Evolutionary conservation across 140 eudicot genomes (phyloP).

Genomic region (Bidens hawaiensis): DNA sequence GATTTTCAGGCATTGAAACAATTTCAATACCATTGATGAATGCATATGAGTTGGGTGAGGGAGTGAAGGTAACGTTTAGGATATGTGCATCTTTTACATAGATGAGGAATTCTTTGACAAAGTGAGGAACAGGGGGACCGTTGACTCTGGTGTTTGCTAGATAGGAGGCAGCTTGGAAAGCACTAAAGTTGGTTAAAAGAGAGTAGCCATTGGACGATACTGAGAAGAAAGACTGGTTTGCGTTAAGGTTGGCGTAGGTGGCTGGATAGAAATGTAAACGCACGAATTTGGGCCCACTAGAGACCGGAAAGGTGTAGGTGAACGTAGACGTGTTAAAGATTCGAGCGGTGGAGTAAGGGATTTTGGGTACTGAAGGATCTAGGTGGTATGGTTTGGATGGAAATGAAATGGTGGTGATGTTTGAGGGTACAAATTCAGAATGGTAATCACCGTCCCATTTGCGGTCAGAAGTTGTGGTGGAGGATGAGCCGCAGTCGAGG

Average conservation of each 20-base stretch:
- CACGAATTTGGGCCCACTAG: slow-evolving; percentile 37
- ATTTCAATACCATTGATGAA: slow-evolving; percentile 38
- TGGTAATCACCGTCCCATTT: slow-evolving; percentile 33
- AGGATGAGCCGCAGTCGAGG: slow-evolving; percentile 42
- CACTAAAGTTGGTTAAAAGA: slow-evolving; percentile 55
- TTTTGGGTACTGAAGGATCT: slow-evolving; percentile 50
- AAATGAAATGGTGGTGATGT: slow-evolving; percentile 16
- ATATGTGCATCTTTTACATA: slow-evolving; percentile 12
- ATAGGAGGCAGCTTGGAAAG: slow-evolving; percentile 37
- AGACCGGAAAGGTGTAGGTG: slow-evolving; percentile 41
- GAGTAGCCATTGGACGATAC: slow-evolving; percentile 37
- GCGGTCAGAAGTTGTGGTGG: neutral
- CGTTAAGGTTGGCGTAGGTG: slow-evolving; percentile 21
- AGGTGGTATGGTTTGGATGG: slow-evolving; percentile 29
- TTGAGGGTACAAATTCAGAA: slow-evolving; percentile 7
- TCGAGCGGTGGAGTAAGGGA: slow-evolving; percentile 52
- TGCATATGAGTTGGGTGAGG: slow-evolving; percentile 39
- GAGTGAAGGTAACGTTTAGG: slow-evolving; percentile 26
- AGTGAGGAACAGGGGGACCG: neutral
- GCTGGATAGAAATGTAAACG: slow-evolving; percentile 61
- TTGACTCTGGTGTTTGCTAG: neutral
- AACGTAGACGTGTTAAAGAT: slow-evolving; percentile 35
- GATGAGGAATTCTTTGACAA: slow-evolving; percentile 25
- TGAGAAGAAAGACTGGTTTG: slow-evolving; percentile 37
- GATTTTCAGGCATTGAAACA: slow-evolving; percentile 29